Evolutionary conservation across 2,329 filamentous ascomycete species (phyloP), one percentile per base, ranked within the genome.

Genomic region (Pseudogymnoascus destructans): DNA sequence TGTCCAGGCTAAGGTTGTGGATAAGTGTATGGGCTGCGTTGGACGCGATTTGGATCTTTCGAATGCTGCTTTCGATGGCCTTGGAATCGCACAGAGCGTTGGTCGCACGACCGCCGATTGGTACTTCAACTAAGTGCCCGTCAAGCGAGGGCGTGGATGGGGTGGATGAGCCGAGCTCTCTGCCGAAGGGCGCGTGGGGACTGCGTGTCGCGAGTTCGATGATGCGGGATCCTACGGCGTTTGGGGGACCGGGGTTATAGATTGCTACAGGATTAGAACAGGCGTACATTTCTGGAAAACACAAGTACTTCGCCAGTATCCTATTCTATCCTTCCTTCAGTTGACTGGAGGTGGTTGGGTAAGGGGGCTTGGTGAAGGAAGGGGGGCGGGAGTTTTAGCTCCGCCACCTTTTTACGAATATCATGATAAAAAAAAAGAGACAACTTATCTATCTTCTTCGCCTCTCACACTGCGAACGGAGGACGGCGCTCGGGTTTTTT

Each of bases 21-120:
- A 93, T 75, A 89, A 87, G 74, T 93, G 88, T 76, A 79, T 80
- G 72, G 84, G 84, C 65, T 93, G 88, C 70, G 66, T 57, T 55
- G 57, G 65, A 32, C 63, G 69, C 38, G 73, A 76, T 65, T 79
- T 89, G 55, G 86, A 89, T 66, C 75, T 85, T 63, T 80, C 78
- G 63, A 71, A 75, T 61, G 74, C 76, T 64, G 71, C 78, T 61
- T 86, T 83, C 71, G 62, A 66, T n/a, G 72, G 76, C 17, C 73
- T 87, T 58, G 63, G 77, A 73, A 55, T 75, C 58, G 67, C 70
- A 23, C 69, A 77, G n/a, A 71, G 64, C 19, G 66, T 69, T 32
- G 79, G 79, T 25, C 74, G 77, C 58, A 64, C 64, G 30, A 55
- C 64, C 3, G 70, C 74, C 56, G 64, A 66, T 27, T 81, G 79